phyloP scores from a whole-genome alignment of 2,329 filamentous ascomycete species.

The Fusarium ramigenum region DNA sequence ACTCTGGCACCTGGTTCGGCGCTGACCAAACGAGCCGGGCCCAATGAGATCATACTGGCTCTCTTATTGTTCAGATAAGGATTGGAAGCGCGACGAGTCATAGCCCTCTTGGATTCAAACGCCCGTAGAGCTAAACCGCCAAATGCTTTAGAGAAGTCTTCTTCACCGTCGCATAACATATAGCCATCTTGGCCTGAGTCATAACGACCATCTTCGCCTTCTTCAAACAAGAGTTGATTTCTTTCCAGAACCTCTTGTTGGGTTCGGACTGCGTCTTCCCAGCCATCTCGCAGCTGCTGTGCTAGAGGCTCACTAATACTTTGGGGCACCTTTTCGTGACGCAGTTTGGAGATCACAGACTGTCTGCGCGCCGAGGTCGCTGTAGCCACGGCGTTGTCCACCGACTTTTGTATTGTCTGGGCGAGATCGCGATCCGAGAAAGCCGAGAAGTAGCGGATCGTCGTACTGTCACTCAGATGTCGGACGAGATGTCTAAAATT shows the following conservation, averaged over 20 bases:
- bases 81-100: constrained; percentile 33
- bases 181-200: constrained; percentile 25
- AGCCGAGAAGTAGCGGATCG: constrained; percentile 56
- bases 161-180: constrained; percentile 38
- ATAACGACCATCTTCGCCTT: constrained; percentile 39
- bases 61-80: constrained; percentile 34
- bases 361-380: constrained; percentile 44
- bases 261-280: constrained; percentile 49
- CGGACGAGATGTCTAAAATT: constrained; percentile 59
- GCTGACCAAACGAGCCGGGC: constrained; percentile 35
- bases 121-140: constrained; percentile 50
- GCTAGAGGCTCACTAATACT: constrained; percentile 46
- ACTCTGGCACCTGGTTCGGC: constrained; percentile 30
- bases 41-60: constrained; percentile 36
- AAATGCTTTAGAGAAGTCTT: constrained; percentile 46
- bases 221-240: constrained; percentile 46
- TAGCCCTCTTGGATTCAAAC: constrained; percentile 42
- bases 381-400: constrained; percentile 44
- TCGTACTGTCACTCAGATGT: constrained; percentile 54
- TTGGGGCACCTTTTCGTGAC: constrained; percentile 44
- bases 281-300: constrained; percentile 52
- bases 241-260: constrained; percentile 49
- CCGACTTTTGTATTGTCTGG: constrained; percentile 48
- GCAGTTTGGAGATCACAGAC: constrained; percentile 49
- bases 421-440: constrained; percentile 51